A percentile compares a stretch with the other conserved stretches of the same genome.
Conservation (phyloP, 2,329 filamentous ascomycete genomes). For the Pseudogymnoascus sp. region DNA sequence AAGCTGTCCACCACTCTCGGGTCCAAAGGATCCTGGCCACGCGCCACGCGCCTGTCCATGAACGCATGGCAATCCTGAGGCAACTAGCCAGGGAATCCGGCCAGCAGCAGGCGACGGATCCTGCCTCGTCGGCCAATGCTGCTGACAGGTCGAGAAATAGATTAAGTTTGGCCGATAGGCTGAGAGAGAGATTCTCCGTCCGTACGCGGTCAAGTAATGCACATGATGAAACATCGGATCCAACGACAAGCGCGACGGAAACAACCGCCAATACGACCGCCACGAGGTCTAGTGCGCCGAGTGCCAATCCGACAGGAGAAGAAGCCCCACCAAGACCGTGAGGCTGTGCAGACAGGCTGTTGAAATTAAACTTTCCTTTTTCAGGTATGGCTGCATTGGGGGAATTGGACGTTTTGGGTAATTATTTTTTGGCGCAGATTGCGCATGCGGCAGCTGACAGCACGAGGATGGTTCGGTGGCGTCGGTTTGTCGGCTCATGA, state of each 20-base stretch:
- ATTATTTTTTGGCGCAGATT: neutral
- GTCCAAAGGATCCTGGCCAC: conserved; percentile 30
- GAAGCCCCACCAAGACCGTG: conserved; percentile 1
- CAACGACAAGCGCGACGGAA: conserved; percentile 1
- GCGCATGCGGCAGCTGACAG: neutral
- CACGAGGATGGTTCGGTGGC: neutral
- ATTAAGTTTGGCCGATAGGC: neutral
- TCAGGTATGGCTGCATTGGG: conserved; percentile 4
- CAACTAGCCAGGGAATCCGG: conserved; percentile 36
- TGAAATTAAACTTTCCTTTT: conserved; percentile 8
- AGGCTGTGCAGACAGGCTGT: neutral
- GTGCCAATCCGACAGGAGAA: neutral
- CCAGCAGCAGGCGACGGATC: neutral
- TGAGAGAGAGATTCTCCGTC: neutral
- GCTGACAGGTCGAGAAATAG: neutral
- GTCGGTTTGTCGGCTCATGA: conserved; percentile 1
- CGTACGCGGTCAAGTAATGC: neutral
- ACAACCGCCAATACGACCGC: neutral
- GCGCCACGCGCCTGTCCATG: conserved; percentile 51
- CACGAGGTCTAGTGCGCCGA: neutral
- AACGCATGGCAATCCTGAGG: conserved; percentile 53
- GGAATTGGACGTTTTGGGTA: neutral
- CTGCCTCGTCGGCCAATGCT: neutral
- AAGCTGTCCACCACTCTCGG: neutral
- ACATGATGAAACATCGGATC: neutral